phyloP scores from a whole-genome alignment of 2,329 filamentous ascomycete species.

The Clathrospora elynae region DNA sequence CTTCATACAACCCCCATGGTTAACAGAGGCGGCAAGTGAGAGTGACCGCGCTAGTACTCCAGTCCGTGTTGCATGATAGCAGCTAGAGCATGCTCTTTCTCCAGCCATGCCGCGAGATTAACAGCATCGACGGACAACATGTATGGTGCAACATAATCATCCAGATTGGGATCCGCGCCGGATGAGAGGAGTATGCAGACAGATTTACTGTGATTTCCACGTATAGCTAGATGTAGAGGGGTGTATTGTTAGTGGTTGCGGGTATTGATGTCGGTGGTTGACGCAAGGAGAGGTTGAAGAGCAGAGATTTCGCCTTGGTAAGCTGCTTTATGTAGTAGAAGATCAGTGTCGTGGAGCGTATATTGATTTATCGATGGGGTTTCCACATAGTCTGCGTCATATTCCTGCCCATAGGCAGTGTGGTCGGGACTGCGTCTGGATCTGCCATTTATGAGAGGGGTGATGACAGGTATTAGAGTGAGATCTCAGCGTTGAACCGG shows the following conservation, averaged over 20 bases:
- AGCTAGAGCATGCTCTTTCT: background rate
- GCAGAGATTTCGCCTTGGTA: conserved; percentile 1
- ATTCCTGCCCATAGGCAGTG: background rate
- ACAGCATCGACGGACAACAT: too few relatives aligned
- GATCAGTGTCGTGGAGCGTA: conserved; percentile 2
- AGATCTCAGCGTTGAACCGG: too few relatives aligned
- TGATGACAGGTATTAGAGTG: too few relatives aligned
- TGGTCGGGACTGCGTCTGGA: background rate
- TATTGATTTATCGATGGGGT: background rate
- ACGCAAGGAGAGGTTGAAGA: background rate
- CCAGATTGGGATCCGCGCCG: background rate
- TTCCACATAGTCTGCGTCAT: background rate
- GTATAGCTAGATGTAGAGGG: conserved; percentile 5
- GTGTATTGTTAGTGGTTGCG: background rate
- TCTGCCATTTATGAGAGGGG: too few relatives aligned
- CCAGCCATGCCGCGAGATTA: conserved; percentile 4
- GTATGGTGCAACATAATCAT: too few relatives aligned
- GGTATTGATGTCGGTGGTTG: background rate
- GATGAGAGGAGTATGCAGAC: background rate
- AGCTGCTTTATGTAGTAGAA: background rate
- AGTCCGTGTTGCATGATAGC: conserved; percentile 4
- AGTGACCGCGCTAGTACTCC: background rate
- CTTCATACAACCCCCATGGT: conserved; percentile 1
- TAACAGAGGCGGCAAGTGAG: conserved; percentile 1
- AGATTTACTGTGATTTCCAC: background rate